Base-by-base conservation (phyloP, 2,329 filamentous ascomycete genomes). In the Biscogniauxia marginata region DNA sequence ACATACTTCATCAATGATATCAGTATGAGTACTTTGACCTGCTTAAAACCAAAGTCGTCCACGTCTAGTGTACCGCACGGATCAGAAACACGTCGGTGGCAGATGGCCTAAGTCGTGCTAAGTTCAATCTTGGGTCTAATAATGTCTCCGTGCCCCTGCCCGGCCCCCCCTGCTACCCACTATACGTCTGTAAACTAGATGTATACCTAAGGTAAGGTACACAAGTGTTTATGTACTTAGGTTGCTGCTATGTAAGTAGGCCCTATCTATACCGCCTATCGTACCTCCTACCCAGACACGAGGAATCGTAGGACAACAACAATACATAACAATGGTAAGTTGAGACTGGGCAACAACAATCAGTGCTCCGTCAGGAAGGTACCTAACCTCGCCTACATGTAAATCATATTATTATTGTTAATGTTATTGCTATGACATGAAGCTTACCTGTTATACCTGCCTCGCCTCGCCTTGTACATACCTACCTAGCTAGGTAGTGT, bases 341-440 rank as follows among this genome's bases (percentile, higher is more conserved):
- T 4, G 30, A 39, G 30, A 16, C 30, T 39, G 30, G 30, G 30
- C 30, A 39, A 39, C 30, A 39, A 39, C 30, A 39, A 39, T 39
- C 30, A 39, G 49, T 43, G 18, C 49, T 44, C 22, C 34, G 30
- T 50, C 49, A 30, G 49, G 49, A 50, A 50, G 49, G 49, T 50
- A 50, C 44, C 44, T 20, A 46, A 20, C 20, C 16, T 4, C 18
- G n/a, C n/a, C n/a, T n/a, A n/a, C n/a, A n/a, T n/a, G n/a, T n/a
- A n/a, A n/a, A n/a, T n/a, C n/a, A n/a, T n/a, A n/a, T n/a, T n/a
- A n/a, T n/a, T n/a, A n/a, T n/a, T n/a, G n/a, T n/a, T n/a, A n/a
- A n/a, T n/a, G 30, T 34, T 34, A 34, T 34, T 34, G 3, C 30
- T 11, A n/a, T n/a, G n/a, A n/a, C n/a, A n/a, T n/a, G n/a, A n/a